These are phyloP conservation scores for Colletotrichum sp. DNA, from an alignment of 2,329 filamentous ascomycete species.

Conservation along the genomic window DNA sequence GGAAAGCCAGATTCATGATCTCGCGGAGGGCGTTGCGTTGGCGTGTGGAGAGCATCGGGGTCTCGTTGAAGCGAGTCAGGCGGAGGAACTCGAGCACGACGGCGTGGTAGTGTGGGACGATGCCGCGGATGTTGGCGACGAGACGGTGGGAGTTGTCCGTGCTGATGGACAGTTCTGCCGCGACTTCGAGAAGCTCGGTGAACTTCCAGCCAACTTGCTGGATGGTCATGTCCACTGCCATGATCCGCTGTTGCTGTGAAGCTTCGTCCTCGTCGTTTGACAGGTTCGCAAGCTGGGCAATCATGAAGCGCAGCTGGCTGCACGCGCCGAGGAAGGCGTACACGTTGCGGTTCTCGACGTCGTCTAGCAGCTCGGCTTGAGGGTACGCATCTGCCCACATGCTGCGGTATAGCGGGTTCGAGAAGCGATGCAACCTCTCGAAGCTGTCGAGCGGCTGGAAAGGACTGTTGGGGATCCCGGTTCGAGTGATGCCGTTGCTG, in stretches of 20 bases:
- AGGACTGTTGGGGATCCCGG: background rate
- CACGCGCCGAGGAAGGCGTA: constrained; percentile 33
- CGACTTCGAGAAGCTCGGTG: constrained; percentile 29
- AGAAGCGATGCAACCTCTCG: constrained; percentile 34
- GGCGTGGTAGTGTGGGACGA: constrained; percentile 39
- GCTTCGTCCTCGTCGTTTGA: constrained; percentile 22
- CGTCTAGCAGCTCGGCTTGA: constrained; percentile 36
- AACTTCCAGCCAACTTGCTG: constrained; percentile 25
- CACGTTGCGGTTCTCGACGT: constrained; percentile 37
- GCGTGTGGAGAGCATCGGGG: constrained; percentile 13
- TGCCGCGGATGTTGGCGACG: constrained; percentile 36
- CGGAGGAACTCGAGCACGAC: constrained; percentile 33
- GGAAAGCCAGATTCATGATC: constrained; percentile 36
- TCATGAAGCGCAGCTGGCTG: constrained; percentile 34
- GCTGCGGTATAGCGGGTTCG: constrained; percentile 34
- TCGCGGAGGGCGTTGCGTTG: constrained; percentile 11
- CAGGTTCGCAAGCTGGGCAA: constrained; percentile 29
- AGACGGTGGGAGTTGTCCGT: constrained; percentile 32
- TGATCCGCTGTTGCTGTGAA: constrained; percentile 22
- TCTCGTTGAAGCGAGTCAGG: constrained; percentile 15
- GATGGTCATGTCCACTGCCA: constrained; percentile 25
- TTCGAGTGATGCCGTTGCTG: background rate
- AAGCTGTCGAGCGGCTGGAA: constrained; percentile 24
- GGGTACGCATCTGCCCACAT: constrained; percentile 38
- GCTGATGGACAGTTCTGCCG: constrained; percentile 25